phyloP scores from a whole-genome alignment of 768 basidiomycete genomes.

The Xerocomellus chrysenteron region DNA sequence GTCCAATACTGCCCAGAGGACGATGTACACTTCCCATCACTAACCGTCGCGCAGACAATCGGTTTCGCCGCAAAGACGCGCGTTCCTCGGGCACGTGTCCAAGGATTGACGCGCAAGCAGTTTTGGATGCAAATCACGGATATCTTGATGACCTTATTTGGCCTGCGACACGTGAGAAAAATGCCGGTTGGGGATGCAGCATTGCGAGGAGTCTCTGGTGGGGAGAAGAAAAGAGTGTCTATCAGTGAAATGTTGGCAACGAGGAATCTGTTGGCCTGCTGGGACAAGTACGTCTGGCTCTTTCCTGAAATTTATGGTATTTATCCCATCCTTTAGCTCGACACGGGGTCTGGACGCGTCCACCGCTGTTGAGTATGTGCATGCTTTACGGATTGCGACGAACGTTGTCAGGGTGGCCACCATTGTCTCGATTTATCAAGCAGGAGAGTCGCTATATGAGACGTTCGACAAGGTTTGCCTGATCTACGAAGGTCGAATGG shows the following conservation, averaged over 20 bases:
- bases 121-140: conserved; percentile 35
- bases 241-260: conserved; percentile 73
- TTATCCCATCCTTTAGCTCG: conserved; percentile 60
- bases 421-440: conserved; percentile 85
- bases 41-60: conserved; percentile 78
- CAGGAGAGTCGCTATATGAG: conserved; percentile 64
- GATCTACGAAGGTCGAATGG: conserved; percentile 57
- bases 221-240: conserved; percentile 81
- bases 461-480: conserved; percentile 73
- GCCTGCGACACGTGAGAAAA: conserved; percentile 67
- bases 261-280: conserved; percentile 70
- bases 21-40: conserved; percentile 81
- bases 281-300: conserved; percentile 56
- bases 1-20: conserved; percentile 82
- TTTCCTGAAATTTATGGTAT: conserved; percentile 19
- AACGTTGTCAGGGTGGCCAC: conserved; percentile 54
- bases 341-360: conserved; percentile 67
- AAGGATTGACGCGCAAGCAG: conserved; percentile 37
- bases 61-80: conserved; percentile 67
- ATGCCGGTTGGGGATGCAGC: conserved; percentile 82
- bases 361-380: conserved; percentile 73
- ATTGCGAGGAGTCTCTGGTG: conserved; percentile 71
- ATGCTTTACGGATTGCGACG: conserved; percentile 65
- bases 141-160: conserved; percentile 67
- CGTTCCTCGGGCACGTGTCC: conserved; percentile 55